These are phyloP conservation scores for Alternaria sp. DNA, from an alignment of 2,329 filamentous ascomycete genomes.

Conservation along the genomic window DNA sequence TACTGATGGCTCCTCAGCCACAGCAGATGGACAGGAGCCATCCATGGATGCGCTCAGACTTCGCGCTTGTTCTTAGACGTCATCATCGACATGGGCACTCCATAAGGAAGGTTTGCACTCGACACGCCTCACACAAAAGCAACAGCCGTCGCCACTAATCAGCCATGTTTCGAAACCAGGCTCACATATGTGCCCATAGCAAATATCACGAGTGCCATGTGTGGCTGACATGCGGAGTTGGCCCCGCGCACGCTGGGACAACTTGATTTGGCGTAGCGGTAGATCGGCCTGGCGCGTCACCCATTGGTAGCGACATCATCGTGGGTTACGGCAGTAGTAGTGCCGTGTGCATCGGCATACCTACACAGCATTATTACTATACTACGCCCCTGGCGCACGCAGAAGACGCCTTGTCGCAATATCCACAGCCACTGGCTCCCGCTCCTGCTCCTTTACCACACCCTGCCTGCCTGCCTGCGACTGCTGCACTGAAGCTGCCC, in stretches of 20 bases:
- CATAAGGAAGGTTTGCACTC: not conserved
- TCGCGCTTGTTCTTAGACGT: constrained; percentile 15
- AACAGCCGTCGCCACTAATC: not conserved
- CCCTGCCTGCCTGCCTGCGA: not conserved
- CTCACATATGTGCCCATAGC: not conserved
- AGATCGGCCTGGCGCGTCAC: constrained; percentile 15
- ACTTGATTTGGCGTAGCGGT: constrained; percentile 16
- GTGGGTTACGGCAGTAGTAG: constrained; percentile 1
- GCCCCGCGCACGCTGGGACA: constrained; percentile 4
- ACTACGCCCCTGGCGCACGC: not conserved
- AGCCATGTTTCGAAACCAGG: not conserved
- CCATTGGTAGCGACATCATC: constrained; percentile 19
- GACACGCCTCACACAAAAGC: not conserved
- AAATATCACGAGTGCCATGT: not conserved
- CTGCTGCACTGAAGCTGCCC: constrained; percentile 10
- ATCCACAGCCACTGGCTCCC: not conserved
- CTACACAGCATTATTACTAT: not conserved
- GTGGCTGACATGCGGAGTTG: constrained; percentile 1
- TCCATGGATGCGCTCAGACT: constrained; percentile 10
- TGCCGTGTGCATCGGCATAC: not conserved
- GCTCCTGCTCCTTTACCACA: not conserved
- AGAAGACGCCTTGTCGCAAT: not conserved
- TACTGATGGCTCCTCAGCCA: constrained; percentile 23
- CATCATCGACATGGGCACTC: constrained; percentile 6
- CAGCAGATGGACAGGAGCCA: constrained; percentile 8